These are phyloP conservation scores for Trichomonascaceae sp. DNA, from an alignment of 1,139 yeast genomes.

Conservation along the genomic window DNA sequence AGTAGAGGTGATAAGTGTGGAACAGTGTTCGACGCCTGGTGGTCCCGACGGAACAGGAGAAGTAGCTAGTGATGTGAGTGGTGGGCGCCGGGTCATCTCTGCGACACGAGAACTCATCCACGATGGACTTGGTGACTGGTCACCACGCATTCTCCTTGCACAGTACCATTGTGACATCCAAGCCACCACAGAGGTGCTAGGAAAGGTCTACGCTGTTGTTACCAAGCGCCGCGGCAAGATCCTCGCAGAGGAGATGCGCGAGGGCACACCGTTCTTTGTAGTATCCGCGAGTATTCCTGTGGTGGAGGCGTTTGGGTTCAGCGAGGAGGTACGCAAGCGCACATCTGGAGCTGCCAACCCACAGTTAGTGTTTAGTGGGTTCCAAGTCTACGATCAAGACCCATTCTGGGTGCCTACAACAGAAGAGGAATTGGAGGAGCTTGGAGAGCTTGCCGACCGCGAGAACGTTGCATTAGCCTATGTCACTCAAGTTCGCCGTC, in stretches of 20 bases:
- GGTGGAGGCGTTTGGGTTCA: conserved; percentile 91
- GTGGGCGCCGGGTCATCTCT: conserved; percentile 57
- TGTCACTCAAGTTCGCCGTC: conserved; percentile 66
- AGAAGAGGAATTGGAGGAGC: conserved; percentile 85
- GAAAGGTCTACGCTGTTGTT: conserved; percentile 90
- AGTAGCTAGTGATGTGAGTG: conserved; percentile 1
- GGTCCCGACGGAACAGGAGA: conserved; percentile 18
- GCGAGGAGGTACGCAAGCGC: conserved; percentile 84
- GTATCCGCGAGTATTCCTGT: conserved; percentile 82
- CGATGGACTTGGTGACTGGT: conserved; percentile 56
- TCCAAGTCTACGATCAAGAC: conserved; percentile 73
- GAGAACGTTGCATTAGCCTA: conserved; percentile 82
- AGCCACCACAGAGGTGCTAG: conserved; percentile 86
- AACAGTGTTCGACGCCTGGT: conserved; percentile 14
- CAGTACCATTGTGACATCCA: conserved; percentile 92
- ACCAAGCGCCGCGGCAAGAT: conserved; percentile 80
- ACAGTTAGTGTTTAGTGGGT: conserved; percentile 83
- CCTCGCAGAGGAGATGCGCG: conserved; percentile 87
- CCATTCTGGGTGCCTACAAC: conserved; percentile 99
- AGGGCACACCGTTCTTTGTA: conserved; percentile 93
- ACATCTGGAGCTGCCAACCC: conserved; percentile 98
- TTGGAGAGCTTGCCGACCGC: conserved; percentile 86
- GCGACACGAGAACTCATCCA: conserved; percentile 64
- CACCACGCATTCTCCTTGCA: conserved; percentile 84
- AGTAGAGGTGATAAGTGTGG: conserved; percentile 31